These are phyloP conservation scores for Fusarium proliferatum DNA, from an alignment of 2,329 filamentous ascomycete genomes.

Conservation along the genomic window DNA sequence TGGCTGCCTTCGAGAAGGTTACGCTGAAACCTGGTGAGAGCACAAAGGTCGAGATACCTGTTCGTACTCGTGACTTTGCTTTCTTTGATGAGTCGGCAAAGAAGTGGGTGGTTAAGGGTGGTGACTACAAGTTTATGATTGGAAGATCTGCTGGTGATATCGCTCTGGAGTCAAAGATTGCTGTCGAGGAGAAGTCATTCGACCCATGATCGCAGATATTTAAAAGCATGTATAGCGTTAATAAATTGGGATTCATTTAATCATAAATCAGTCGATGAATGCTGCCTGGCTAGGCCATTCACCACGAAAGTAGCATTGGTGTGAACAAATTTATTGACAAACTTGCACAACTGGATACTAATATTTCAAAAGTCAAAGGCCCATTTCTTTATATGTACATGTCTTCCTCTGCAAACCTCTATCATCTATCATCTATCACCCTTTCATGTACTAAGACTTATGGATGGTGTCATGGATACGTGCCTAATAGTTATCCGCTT, in stretches of 20 bases:
- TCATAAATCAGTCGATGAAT: not conserved
- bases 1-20: conserved; percentile 75
- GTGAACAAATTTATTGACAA: accelerated
- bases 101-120: conserved; percentile 45
- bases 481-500: accelerated
- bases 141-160: conserved; percentile 43
- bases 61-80: conserved; percentile 42
- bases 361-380: accelerated
- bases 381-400: not conserved
- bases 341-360: not conserved
- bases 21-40: conserved; percentile 44
- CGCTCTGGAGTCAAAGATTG: conserved; percentile 36
- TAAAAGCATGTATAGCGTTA: conserved; percentile 18
- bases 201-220: conserved; percentile 5
- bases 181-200: conserved; percentile 37
- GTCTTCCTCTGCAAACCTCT: no score
- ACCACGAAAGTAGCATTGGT: accelerated
- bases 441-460: not conserved
- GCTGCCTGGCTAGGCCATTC: accelerated
- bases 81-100: conserved; percentile 44
- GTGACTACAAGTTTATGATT: conserved; percentile 46
- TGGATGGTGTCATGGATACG: not conserved
- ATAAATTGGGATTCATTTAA: not conserved
- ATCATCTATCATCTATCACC: not conserved
- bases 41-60: conserved; percentile 37